Percentiles rank a stretch among this genome's conserved stretches.
Conservation (phyloP, 176 grass and related monocot genomes). For the Hsuehochloa calcarea region DNA sequence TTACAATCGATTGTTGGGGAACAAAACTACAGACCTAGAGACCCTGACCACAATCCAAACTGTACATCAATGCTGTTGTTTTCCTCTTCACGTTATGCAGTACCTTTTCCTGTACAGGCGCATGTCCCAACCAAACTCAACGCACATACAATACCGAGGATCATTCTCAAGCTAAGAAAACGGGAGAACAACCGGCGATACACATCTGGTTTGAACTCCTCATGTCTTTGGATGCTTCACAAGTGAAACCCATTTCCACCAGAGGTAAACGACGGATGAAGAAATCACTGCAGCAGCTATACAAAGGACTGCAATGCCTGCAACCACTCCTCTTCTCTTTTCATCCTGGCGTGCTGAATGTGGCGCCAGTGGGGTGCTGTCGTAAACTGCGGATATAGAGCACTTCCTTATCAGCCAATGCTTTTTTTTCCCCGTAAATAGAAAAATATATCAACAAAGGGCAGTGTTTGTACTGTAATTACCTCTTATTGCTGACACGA, state of each 20-base stretch:
- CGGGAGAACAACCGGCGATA: background rate
- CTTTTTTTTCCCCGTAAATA: background rate
- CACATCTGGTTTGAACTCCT: background rate
- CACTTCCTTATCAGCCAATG: constrained; percentile 14
- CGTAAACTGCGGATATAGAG: constrained; percentile 10
- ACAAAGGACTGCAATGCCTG: constrained; percentile 50
- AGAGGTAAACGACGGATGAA: constrained; percentile 49
- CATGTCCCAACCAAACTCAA: background rate
- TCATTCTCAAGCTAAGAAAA: background rate
- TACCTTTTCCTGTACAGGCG: background rate
- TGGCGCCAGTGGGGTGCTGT: background rate
- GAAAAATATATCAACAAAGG: background rate
- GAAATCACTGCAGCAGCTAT: constrained; percentile 37
- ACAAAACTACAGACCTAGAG: background rate
- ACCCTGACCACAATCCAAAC: background rate
- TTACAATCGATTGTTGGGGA: background rate
- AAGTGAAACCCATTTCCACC: constrained; percentile 58
- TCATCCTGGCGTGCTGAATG: background rate
- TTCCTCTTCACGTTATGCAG: background rate
- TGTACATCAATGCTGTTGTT: constrained; percentile 16
- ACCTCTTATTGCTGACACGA: constrained; percentile 62
- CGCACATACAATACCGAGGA: background rate
- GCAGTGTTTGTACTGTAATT: background rate
- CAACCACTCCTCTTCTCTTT: constrained; percentile 41
- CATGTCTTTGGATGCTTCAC: constrained; percentile 28